Conservation (phyloP, 805 yeast genomes). For the Yarrowia phangngaensis region DNA sequence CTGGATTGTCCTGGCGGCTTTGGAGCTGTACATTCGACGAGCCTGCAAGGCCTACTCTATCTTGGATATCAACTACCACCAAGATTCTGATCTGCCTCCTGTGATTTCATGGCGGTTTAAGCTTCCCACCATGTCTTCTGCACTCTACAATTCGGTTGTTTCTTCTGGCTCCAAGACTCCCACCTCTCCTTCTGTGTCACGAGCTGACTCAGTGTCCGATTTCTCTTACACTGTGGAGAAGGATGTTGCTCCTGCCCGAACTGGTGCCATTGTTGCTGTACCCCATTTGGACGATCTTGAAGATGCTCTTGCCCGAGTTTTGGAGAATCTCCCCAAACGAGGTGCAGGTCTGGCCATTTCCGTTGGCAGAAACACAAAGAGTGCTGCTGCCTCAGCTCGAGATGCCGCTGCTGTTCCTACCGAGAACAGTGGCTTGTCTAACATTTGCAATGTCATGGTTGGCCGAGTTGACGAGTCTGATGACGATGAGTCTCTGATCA, state of each 20-base stretch:
- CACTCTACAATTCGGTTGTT: slow-evolving; percentile 63
- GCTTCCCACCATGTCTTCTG: slow-evolving; percentile 65
- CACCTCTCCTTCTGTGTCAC: slow-evolving; percentile 30
- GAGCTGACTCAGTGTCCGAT: slow-evolving; percentile 92
- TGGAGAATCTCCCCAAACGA: slow-evolving; percentile 58
- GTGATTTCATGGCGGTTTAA: slow-evolving; percentile 85
- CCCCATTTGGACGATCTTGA: slow-evolving; percentile 86
- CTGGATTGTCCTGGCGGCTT: slow-evolving; percentile 91
- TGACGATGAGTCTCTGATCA: slow-evolving; percentile 63
- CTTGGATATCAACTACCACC: slow-evolving; percentile 63
- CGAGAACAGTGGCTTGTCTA: slow-evolving; percentile 48
- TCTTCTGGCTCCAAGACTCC: slow-evolving; percentile 31
- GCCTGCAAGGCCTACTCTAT: slow-evolving; percentile 95
- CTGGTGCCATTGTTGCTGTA: slow-evolving; percentile 79
- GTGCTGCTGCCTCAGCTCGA: slow-evolving; percentile 30
- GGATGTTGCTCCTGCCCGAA: slow-evolving; percentile 65
- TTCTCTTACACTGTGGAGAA: slow-evolving; percentile 76
- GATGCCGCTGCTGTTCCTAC: slow-evolving; percentile 29
- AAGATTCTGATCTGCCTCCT: slow-evolving; percentile 50
- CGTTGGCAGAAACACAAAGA: slow-evolving; percentile 32
- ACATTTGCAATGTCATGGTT: slow-evolving; percentile 79
- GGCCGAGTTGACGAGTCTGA: slow-evolving; percentile 69
- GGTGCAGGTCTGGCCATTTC: slow-evolving; percentile 42
- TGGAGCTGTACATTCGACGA: slow-evolving; percentile 93
- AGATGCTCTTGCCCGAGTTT: slow-evolving; percentile 69